Evolutionary conservation across 768 basidiomycete genomes (phyloP).

Genomic region (Phanerochaete carnosa): DNA sequence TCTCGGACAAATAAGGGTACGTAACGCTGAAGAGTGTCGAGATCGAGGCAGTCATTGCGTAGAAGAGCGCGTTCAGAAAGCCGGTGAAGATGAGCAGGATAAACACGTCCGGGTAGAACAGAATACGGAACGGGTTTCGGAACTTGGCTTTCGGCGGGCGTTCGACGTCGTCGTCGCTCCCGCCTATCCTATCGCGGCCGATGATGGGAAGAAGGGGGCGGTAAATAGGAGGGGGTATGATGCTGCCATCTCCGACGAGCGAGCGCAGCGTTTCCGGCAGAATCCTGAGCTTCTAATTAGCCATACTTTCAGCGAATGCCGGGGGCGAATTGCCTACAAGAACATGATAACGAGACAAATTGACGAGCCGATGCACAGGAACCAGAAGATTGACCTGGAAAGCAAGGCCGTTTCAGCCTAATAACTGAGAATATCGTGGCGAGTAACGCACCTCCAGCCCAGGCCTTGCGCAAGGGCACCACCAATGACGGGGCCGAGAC

Average conservation of each 20-base stretch:
- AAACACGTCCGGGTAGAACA: conserved; percentile 52
- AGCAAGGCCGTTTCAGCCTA: not conserved
- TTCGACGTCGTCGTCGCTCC: not conserved
- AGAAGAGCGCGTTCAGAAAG: conserved; percentile 51
- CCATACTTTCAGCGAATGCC: not conserved
- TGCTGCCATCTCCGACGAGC: conserved; percentile 40
- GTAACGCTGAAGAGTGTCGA: conserved; percentile 54
- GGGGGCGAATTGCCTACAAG: conserved; percentile 21
- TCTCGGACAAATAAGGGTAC: conserved; percentile 62
- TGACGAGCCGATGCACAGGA: conserved; percentile 32
- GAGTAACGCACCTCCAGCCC: conserved; percentile 26
- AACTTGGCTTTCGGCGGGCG: conserved; percentile 32
- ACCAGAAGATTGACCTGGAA: conserved; percentile 40
- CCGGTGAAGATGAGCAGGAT: conserved; percentile 52
- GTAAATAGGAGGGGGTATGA: conserved; percentile 29
- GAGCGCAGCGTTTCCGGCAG: conserved; percentile 47
- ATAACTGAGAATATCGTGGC: not conserved
- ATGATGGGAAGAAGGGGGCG: conserved; percentile 30
- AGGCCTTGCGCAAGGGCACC: conserved; percentile 30
- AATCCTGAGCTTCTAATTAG: conserved; percentile 25
- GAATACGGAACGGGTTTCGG: conserved; percentile 54
- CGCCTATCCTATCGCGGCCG: conserved; percentile 13
- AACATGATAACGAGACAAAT: conserved; percentile 33
- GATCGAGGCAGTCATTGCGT: conserved; percentile 55
- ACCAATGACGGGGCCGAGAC: conserved; percentile 47